These are phyloP conservation scores for Hypoxylon fuscum DNA, from an alignment of 495 filamentous ascomycete species.

Conservation along the genomic window DNA sequence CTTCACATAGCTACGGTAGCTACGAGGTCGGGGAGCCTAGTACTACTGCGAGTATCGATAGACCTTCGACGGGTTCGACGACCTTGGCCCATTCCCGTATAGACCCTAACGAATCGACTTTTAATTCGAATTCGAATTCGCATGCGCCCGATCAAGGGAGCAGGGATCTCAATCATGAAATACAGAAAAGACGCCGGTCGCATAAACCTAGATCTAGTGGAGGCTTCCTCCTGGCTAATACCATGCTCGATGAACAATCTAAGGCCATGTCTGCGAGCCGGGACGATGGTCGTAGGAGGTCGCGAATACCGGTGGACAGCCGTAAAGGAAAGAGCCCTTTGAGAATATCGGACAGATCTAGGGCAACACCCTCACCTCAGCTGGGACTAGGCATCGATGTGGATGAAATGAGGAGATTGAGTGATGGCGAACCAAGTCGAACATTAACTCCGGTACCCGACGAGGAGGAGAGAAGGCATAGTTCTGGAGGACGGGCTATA, in stretches of 20 bases:
- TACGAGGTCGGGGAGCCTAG: slow-evolving; percentile 46
- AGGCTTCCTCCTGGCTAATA: slow-evolving; percentile 56
- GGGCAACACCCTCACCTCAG: slow-evolving; percentile 1
- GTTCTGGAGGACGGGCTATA: slow-evolving; percentile 19
- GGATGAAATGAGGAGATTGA: slow-evolving; percentile 19
- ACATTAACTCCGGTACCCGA: slow-evolving; percentile 12
- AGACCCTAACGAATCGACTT: slow-evolving; percentile 25
- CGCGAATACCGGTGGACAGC: slow-evolving; percentile 41
- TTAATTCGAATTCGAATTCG: slow-evolving; percentile 19
- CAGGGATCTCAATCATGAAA: slow-evolving; percentile 38
- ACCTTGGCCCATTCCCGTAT: slow-evolving; percentile 29
- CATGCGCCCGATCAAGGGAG: slow-evolving; percentile 26
- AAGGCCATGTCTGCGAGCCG: slow-evolving; percentile 19
- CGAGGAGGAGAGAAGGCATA: slow-evolving; percentile 32
- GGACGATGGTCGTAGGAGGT: slow-evolving; percentile 38
- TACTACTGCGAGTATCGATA: slow-evolving; percentile 23
- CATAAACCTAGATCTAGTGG: slow-evolving; percentile 55
- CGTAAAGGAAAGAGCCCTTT: slow-evolving; percentile 37
- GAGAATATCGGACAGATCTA: slow-evolving; percentile 18
- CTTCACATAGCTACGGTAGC: slow-evolving; percentile 42
- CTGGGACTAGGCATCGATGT: slow-evolving; percentile 32
- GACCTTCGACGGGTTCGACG: slow-evolving; percentile 26
- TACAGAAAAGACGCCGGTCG: slow-evolving; percentile 38
- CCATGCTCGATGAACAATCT: slow-evolving; percentile 35
- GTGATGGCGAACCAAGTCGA: slow-evolving; percentile 17